phyloP scores from a whole-genome alignment of 495 filamentous ascomycete genomes.

The Pseudoneurospora amorphoporcata region DNA sequence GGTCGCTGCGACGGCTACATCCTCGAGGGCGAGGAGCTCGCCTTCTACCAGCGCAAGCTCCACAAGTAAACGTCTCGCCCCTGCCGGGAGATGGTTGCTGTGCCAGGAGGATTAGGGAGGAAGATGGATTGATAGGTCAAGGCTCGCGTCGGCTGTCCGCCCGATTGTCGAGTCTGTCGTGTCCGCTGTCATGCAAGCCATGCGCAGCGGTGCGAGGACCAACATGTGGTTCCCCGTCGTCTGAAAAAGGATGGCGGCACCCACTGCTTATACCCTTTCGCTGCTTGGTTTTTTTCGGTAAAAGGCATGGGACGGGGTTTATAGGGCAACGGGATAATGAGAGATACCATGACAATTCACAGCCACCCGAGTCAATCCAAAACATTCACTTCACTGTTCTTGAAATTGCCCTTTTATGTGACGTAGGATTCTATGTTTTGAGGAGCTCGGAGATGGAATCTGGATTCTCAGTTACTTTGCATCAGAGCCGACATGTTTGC shows the following conservation, averaged over 20 bases:
- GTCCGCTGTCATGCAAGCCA: conserved; percentile 5
- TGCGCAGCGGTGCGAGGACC: background rate
- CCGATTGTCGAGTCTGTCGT: conserved; percentile 22
- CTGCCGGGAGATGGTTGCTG: background rate
- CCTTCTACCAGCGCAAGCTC: conserved; percentile 98
- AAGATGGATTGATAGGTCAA: conserved; percentile 6
- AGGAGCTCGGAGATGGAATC: background rate
- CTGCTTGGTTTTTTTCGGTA: conserved; percentile 18
- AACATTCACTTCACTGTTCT: background rate
- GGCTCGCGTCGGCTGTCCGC: conserved; percentile 22
- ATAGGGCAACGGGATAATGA: conserved; percentile 26
- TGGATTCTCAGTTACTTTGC: background rate
- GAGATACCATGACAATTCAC: conserved; percentile 17
- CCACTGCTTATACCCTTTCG: conserved; percentile 15
- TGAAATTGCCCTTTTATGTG: background rate
- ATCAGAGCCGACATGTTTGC: background rate
- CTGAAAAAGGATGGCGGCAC: background rate
- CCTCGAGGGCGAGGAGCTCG: conserved; percentile 96
- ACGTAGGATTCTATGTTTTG: background rate
- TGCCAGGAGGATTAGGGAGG: conserved; percentile 8
- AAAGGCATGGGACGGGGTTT: conserved; percentile 18
- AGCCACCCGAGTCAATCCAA: conserved; percentile 14
- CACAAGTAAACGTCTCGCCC: conserved; percentile 60
- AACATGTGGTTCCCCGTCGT: background rate
- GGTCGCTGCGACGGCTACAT: conserved; percentile 95